These are phyloP conservation scores for Epichloe sibirici DNA, from an alignment of 2,329 filamentous ascomycete species.

Conservation along the genomic window DNA sequence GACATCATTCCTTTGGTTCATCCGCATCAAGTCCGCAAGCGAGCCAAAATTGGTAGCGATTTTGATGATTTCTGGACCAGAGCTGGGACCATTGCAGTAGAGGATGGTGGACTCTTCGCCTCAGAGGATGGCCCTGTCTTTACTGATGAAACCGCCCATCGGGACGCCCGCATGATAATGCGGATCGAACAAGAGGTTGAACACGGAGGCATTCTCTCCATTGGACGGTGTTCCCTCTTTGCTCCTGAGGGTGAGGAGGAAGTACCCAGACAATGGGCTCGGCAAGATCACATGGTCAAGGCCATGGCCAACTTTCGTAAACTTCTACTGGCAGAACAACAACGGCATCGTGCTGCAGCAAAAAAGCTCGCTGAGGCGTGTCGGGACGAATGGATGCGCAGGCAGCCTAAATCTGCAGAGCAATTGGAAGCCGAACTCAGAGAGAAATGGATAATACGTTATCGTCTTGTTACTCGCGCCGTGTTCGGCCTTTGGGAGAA, in stretches of 20 bases:
- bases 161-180: constrained; percentile 58
- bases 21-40: constrained; percentile 42
- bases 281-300: constrained; percentile 70
- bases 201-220: constrained; percentile 63
- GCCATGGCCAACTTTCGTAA: constrained; percentile 72
- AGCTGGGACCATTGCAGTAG: constrained; percentile 39
- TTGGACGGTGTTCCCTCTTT: constrained; percentile 58
- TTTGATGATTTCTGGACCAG: constrained; percentile 47
- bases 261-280: constrained; percentile 69
- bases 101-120: constrained; percentile 43
- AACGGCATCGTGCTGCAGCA: constrained; percentile 61
- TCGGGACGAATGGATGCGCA: constrained; percentile 59
- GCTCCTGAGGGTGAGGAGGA: constrained; percentile 61
- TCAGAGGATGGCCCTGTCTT: constrained; percentile 44
- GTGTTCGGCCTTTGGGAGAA: constrained; percentile 51
- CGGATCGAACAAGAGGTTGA: constrained; percentile 62
- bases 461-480: constrained; percentile 55
- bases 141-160: constrained; percentile 48
- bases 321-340: constrained; percentile 68
- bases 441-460: constrained; percentile 53
- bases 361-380: constrained; percentile 72
- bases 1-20: constrained; percentile 44
- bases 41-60: constrained; percentile 37
- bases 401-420: constrained; percentile 64
- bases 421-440: constrained; percentile 71